Conservation (phyloP, 805 yeast genomes). For the Lipomyces sp. region DNA sequence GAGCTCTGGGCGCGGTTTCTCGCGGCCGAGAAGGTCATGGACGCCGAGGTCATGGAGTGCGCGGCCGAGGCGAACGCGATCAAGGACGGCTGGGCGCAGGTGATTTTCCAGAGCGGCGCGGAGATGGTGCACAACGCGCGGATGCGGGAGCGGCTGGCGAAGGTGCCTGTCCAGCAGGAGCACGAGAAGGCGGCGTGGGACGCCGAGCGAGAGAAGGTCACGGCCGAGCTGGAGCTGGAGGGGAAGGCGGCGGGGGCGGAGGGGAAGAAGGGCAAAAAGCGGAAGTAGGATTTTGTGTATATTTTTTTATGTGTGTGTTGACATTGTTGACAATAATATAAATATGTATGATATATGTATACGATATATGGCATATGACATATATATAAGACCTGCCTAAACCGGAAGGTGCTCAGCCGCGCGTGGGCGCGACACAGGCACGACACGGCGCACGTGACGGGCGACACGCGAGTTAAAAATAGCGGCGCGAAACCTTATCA, state of each 20-base stretch:
- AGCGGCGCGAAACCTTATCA: too few species aligned
- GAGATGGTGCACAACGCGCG: conserved; percentile 94
- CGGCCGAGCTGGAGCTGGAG: not conserved
- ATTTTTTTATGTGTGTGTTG: not conserved
- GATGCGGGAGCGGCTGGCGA: conserved; percentile 63
- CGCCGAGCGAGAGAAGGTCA: not conserved
- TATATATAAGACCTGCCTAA: not conserved
- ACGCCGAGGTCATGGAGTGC: conserved; percentile 73
- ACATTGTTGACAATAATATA: not conserved
- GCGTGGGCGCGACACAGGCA: not conserved
- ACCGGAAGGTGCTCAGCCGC: not conserved
- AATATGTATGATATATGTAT: too few species aligned
- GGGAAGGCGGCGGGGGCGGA: conserved; percentile 2
- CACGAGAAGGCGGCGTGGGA: conserved; percentile 10
- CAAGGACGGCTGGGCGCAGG: conserved; percentile 77
- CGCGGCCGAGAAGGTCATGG: conserved; percentile 73
- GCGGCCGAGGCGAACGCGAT: conserved; percentile 68
- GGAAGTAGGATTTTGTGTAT: not conserved
- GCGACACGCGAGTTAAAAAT: not conserved
- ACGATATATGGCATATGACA: too few species aligned
- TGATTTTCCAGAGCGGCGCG: conserved; percentile 72
- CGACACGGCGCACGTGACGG: not conserved
- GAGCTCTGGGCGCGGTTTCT: conserved; percentile 77
- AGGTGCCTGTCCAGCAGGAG: conserved; percentile 14
- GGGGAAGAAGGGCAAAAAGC: conserved; percentile 3